These are phyloP conservation scores for Hypoxylon rickii DNA, from an alignment of 495 filamentous ascomycete species.

Conservation along the genomic window DNA sequence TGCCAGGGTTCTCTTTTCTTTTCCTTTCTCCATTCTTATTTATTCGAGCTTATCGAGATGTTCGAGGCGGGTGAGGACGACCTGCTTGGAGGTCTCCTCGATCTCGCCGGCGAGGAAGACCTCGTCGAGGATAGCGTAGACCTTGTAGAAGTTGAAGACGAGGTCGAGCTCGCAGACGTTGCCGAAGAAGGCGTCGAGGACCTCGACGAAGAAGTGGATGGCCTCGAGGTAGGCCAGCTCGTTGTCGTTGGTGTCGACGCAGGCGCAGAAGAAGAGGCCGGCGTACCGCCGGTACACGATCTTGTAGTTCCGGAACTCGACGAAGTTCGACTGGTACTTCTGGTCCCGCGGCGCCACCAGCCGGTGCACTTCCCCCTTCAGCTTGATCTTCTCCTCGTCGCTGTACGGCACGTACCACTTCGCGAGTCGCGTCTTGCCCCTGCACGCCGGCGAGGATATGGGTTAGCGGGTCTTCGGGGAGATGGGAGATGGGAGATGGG, in stretches of 20 bases:
- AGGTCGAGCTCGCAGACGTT: constrained; percentile 99
- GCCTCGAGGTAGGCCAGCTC: constrained; percentile 96
- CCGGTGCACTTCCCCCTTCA: constrained; percentile 94
- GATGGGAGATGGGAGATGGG: background rate
- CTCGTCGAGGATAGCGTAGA: constrained; percentile 98
- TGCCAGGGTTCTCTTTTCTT: background rate
- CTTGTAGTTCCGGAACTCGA: constrained; percentile 91
- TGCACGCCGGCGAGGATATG: constrained; percentile 42
- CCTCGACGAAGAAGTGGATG: constrained; percentile 99
- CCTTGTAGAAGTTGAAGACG: constrained; percentile 92
- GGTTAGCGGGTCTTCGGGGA: constrained; percentile 1
- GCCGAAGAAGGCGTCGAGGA: constrained; percentile 96
- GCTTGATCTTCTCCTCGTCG: constrained; percentile 94
- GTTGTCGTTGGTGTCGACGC: constrained; percentile 98
- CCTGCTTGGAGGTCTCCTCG: constrained; percentile 97
- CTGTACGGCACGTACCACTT: constrained; percentile 99
- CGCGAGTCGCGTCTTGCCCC: constrained; percentile 96
- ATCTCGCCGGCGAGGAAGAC: constrained; percentile 96
- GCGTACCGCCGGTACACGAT: constrained; percentile 97
- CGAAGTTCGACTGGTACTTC: constrained; percentile 99
- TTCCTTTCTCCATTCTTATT: constrained; percentile 4
- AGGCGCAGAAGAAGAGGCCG: constrained; percentile 97
- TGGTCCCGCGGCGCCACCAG: constrained; percentile 96
- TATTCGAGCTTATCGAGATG: constrained; percentile 96
- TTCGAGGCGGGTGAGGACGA: constrained; percentile 90